These are phyloP conservation scores for Emmonsiellopsis sp. DNA, from an alignment of 2,329 filamentous ascomycete species.

Conservation along the genomic window DNA sequence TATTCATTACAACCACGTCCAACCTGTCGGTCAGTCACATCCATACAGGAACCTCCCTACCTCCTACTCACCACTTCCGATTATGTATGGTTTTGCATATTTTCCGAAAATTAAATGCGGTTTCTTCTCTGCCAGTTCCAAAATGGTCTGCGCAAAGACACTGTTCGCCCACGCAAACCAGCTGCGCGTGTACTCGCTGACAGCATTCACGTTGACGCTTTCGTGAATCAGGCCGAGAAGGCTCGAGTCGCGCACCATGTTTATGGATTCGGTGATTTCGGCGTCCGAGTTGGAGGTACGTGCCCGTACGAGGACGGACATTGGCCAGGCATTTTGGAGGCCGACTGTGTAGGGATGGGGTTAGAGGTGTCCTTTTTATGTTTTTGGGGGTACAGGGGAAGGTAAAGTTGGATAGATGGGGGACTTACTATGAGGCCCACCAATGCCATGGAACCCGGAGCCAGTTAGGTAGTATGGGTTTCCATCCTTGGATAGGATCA, in stretches of 20 bases:
- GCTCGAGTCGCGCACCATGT: constrained; percentile 65
- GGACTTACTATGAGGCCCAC: constrained; percentile 56
- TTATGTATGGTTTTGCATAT: constrained; percentile 32
- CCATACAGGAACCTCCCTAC: too few species aligned
- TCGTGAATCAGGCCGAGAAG: constrained; percentile 80
- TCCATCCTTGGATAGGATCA: constrained; percentile 62
- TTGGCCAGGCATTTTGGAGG: constrained; percentile 87
- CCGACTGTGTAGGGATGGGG: constrained; percentile 49
- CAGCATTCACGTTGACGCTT: constrained; percentile 72
- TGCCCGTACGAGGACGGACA: constrained; percentile 85
- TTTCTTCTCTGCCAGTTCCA: constrained; percentile 81
- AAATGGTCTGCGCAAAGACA: constrained; percentile 83
- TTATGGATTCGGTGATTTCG: constrained; percentile 68
- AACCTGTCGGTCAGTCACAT: too few species aligned
- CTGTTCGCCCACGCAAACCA: constrained; percentile 99
- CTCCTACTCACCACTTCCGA: background rate
- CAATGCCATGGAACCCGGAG: constrained; percentile 72
- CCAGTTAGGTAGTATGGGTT: constrained; percentile 88
- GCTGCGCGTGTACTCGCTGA: constrained; percentile 65
- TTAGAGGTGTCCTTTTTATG: background rate
- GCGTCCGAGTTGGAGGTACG: constrained; percentile 73
- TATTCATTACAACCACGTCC: too few species aligned
- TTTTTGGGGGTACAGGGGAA: constrained; percentile 3
- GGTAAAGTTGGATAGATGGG: background rate
- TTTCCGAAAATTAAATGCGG: constrained; percentile 75